Evolutionary conservation across 768 basidiomycete genomes (phyloP).

Genomic region (Tricholoma furcatifolium): DNA sequence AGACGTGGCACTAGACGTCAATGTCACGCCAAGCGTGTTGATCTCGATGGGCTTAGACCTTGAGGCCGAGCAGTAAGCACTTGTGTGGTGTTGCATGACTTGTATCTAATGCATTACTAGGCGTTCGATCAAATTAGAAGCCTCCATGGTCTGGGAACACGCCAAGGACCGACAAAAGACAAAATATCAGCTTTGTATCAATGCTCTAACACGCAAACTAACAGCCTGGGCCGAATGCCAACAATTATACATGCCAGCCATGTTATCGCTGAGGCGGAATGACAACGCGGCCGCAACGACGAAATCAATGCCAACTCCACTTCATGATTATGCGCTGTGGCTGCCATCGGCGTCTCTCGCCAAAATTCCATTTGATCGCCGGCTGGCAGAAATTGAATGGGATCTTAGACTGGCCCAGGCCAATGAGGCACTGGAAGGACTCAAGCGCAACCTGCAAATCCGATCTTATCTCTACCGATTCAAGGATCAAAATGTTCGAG

Average conservation of each 20-base stretch:
- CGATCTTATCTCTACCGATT: conserved; percentile 5
- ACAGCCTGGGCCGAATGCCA: conserved; percentile 10
- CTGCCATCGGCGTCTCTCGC: conserved; percentile 1
- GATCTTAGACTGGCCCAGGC: conserved; percentile 5
- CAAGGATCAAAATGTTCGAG: conserved; percentile 7
- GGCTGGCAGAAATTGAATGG: conserved; percentile 10
- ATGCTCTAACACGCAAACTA: conserved; percentile 12
- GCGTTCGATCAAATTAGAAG: conserved; percentile 1
- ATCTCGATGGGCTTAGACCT: conserved; percentile 17
- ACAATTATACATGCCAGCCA: conserved; percentile 15
- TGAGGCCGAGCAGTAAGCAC: conserved; percentile 20
- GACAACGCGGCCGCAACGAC: not conserved
- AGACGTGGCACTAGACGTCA: no score
- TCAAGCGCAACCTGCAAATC: conserved; percentile 7
- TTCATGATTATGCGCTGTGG: not conserved
- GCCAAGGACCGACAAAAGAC: conserved; percentile 10
- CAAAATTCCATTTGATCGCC: not conserved
- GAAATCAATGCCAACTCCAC: not conserved
- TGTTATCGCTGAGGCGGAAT: not conserved
- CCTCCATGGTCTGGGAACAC: conserved; percentile 1
- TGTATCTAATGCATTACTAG: no score
- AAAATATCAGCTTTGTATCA: conserved; percentile 6
- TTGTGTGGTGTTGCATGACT: not conserved
- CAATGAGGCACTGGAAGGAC: conserved; percentile 5
- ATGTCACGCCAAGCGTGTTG: no score